Evolutionary conservation across 2,329 filamentous ascomycete species (phyloP), one percentile per base, ranked within the genome.

Genomic region (Cercospora beticola): DNA sequence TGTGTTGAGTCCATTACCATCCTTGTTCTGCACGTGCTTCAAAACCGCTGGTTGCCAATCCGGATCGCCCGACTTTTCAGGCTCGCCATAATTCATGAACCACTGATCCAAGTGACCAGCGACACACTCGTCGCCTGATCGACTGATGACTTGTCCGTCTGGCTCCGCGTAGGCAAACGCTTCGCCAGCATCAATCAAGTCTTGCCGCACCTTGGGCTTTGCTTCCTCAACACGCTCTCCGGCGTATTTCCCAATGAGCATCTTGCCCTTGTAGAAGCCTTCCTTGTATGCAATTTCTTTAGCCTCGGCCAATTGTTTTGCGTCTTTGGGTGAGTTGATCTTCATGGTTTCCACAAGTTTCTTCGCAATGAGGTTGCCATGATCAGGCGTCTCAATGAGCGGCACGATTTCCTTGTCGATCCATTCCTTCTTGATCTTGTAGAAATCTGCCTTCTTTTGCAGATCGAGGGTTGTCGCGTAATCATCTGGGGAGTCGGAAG

Each of bases 231-330:
- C 95, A 73, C 92, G 87, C 81, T 94, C 88, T 62, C 94, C 95
- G 79, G 90, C 91, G 82, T 92, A 97, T 31, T 97, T 92, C 67
- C 95, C 95, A 70, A 92, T 87, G 71, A 93, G 84, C 89, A 99
- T 92, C 67, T 87, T 90, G 73, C 95, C 95, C 82, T 97, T 93
- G 84, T 99, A 99, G 84, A 92, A 98, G 16, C 94, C 95, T 78
- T 97, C 94, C 82, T 95, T 97, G 86, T 99, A 99, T 0, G 95
- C 94, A 73, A 96, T 84, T 74, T 98, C 94, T 83, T 99, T 99
- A 57, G 95, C 95, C 80, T 97, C 91, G 57, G 92, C 91, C 58
- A 99, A 88, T 81, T 94, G 91, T 79, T 92, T 95, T 40, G 90
- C 87, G 78, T 99, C 95, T 82, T 99, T 99, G 70, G 95, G 94